phyloP scores from a whole-genome alignment of 176 grass and related monocot species.

The Carex cristatella region DNA sequence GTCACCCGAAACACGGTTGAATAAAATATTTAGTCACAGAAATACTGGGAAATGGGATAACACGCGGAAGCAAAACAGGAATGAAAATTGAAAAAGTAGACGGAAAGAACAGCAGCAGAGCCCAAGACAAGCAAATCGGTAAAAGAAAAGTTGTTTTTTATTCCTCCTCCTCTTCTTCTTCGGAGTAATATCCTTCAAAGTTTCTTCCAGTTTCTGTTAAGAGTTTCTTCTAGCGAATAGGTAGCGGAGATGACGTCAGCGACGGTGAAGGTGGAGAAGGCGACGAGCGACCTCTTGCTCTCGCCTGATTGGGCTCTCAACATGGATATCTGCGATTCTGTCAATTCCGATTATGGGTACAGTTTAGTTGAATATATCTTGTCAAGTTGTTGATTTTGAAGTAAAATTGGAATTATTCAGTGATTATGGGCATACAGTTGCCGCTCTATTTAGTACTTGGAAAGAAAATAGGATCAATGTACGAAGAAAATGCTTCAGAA shows the following conservation, averaged over 20 bases:
- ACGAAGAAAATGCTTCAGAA: background rate
- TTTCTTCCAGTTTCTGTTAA: background rate
- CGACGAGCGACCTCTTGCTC: constrained; percentile 82
- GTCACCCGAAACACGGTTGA: background rate
- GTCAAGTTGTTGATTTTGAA: background rate
- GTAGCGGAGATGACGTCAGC: constrained; percentile 33
- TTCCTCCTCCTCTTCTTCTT: too few relatives aligned
- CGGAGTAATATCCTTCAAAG: background rate
- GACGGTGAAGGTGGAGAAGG: constrained; percentile 72
- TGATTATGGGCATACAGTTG: background rate
- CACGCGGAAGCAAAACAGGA: background rate
- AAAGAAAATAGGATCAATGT: background rate
- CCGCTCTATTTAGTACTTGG: background rate
- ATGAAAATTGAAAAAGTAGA: background rate
- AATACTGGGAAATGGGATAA: background rate
- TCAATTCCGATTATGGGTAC: constrained; percentile 64
- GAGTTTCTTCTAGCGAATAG: background rate
- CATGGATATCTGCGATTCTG: constrained; percentile 85
- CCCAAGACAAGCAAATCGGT: background rate
- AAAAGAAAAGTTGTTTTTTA: background rate
- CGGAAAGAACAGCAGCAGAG: background rate
- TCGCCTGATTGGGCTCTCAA: constrained; percentile 88
- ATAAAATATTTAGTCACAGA: background rate
- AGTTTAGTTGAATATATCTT: background rate
- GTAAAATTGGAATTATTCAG: background rate